Evolutionary conservation across 352 stramenopile genomes (phyloP).

Genomic region (Phytopythium ostracodes): DNA sequence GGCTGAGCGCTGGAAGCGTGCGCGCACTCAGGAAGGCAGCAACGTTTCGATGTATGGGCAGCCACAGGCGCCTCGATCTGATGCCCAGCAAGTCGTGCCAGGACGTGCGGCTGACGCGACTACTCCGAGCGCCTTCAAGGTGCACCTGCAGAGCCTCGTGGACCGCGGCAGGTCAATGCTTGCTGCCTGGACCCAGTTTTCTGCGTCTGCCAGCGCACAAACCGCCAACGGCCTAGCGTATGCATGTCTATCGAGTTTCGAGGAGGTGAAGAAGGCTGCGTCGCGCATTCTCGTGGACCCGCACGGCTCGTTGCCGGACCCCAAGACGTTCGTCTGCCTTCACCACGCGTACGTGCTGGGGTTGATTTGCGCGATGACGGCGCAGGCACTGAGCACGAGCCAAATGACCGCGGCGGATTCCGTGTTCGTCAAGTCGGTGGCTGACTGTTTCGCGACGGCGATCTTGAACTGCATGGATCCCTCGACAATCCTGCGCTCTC

Average conservation of each 20-base stretch:
- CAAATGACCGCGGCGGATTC: conserved; percentile 55
- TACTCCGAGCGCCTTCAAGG: conserved; percentile 37
- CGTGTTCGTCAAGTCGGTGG: conserved; percentile 57
- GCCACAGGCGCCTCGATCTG: neutral
- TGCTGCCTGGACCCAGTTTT: conserved; percentile 75
- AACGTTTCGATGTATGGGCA: neutral
- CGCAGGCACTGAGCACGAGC: conserved; percentile 67
- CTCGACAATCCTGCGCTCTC: conserved; percentile 44
- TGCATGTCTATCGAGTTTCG: conserved; percentile 67
- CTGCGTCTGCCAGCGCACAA: conserved; percentile 36
- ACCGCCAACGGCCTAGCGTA: conserved; percentile 56
- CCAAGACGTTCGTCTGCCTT: conserved; percentile 69
- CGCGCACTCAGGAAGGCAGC: conserved; percentile 1
- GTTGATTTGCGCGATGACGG: conserved; percentile 73
- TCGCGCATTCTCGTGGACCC: conserved; percentile 58
- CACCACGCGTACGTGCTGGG: conserved; percentile 80
- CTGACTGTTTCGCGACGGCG: conserved; percentile 66
- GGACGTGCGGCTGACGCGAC: conserved; percentile 3
- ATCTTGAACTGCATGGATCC: conserved; percentile 77
- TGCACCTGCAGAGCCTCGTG: conserved; percentile 55
- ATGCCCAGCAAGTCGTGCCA: conserved; percentile 7
- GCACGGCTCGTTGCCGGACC: conserved; percentile 34
- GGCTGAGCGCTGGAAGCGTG: conserved; percentile 32
- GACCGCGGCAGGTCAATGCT: conserved; percentile 67
- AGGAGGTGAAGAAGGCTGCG: conserved; percentile 75